These are phyloP conservation scores for Podaxis mareebaensis DNA, from an alignment of 768 basidiomycete genomes.

Conservation along the genomic window DNA sequence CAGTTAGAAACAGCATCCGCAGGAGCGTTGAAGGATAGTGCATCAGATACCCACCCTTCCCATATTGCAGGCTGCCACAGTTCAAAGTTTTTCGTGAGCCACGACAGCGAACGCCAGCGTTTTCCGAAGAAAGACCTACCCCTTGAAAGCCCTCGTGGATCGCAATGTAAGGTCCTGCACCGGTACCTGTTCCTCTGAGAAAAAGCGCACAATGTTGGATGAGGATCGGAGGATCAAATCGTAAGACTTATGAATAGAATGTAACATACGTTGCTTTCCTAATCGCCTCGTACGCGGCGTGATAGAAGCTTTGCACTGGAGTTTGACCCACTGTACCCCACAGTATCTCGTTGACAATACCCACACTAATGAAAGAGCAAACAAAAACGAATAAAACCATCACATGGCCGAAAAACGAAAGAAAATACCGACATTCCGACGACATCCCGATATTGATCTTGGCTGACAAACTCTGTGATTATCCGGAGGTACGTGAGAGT, in stretches of 20 bases:
- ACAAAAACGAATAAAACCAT: constrained; percentile 13
- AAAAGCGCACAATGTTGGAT: constrained; percentile 11
- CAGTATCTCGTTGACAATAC: constrained; percentile 67
- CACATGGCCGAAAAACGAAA: constrained; percentile 3
- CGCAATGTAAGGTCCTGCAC: constrained; percentile 52
- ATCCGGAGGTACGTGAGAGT: constrained; percentile 80
- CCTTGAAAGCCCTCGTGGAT: constrained; percentile 72
- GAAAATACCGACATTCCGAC: constrained; percentile 53
- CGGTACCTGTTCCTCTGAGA: constrained; percentile 64
- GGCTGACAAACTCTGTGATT: constrained; percentile 82
- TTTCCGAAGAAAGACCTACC: constrained; percentile 29
- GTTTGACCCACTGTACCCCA: constrained; percentile 55
- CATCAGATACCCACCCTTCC: constrained; percentile 36
- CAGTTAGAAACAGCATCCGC: constrained; percentile 4
- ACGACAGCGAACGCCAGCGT: constrained; percentile 3
- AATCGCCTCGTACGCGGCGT: constrained; percentile 46
- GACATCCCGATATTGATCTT: constrained; percentile 74
- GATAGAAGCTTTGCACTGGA: constrained; percentile 43
- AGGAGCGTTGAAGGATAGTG: background rate
- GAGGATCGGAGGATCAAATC: constrained; percentile 1
- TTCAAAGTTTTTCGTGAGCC: constrained; percentile 12
- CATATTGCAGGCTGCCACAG: constrained; percentile 38
- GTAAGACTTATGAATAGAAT: constrained; percentile 7
- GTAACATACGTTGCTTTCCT: constrained; percentile 40
- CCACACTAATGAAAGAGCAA: constrained; percentile 34